These are phyloP conservation scores for Beauveria rudraprayagi DNA, from an alignment of 2,329 filamentous ascomycete genomes.

Conservation along the genomic window DNA sequence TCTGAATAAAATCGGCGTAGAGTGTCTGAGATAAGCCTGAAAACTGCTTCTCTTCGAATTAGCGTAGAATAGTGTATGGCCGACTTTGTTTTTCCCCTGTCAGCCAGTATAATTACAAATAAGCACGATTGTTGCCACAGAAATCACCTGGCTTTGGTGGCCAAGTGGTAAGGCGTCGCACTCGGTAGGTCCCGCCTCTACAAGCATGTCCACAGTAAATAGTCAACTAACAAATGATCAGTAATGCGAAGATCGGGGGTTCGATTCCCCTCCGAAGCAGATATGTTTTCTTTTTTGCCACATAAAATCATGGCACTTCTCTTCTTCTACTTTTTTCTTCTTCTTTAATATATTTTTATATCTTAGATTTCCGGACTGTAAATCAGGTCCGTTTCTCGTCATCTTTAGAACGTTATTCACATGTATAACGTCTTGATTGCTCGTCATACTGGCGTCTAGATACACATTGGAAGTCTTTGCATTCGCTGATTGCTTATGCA, in stretches of 20 bases:
- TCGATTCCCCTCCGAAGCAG: slow-evolving; percentile 13
- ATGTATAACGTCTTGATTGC: no score
- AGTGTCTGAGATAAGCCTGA: no score
- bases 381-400: no score
- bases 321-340: not conserved
- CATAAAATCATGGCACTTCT: not conserved
- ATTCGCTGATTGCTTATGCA: no score
- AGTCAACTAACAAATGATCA: not conserved
- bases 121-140: not conserved
- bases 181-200: slow-evolving; percentile 5
- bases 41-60: no score
- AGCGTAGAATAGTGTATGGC: no score
- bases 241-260: slow-evolving; percentile 14
- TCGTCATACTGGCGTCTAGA: no score
- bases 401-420: no score
- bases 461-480: no score
- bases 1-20: no score
- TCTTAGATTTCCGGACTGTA: no score
- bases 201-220: not conserved
- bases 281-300: not conserved
- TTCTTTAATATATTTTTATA: not conserved
- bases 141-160: slow-evolving; percentile 9
- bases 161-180: slow-evolving; percentile 13
- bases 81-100: no score
- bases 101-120: not conserved